Evolutionary conservation across 139 green algal species (phyloP).

Genomic region (Closterium sp.): DNA sequence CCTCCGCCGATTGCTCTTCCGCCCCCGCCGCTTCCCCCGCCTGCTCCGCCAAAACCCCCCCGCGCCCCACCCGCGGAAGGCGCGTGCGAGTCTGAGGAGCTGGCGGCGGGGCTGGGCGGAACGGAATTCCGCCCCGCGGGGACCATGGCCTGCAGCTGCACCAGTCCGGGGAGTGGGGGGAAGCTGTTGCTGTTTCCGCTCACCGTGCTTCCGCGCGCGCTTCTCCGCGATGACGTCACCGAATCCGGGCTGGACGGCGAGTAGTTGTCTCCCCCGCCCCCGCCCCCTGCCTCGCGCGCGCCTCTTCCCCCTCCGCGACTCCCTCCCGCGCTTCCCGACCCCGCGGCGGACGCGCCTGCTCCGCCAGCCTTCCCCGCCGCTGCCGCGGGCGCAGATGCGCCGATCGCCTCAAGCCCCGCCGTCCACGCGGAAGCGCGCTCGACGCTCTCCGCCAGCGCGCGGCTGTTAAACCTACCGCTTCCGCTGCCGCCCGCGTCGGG

Average conservation of each 20-base stretch:
- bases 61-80: not conserved
- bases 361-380: not conserved
- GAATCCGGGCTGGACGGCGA: not conserved
- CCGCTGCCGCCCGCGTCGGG: not conserved
- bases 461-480: not conserved
- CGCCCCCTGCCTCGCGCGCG: not conserved
- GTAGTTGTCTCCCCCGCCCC: not conserved
- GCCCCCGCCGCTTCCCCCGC: not conserved
- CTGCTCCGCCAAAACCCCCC: not conserved
- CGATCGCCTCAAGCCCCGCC: not conserved
- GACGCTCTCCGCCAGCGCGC: not conserved
- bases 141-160: not conserved
- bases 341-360: not conserved
- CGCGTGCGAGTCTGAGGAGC: not conserved
- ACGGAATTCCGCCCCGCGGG: not conserved
- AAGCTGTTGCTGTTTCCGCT: not conserved
- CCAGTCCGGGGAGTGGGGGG: not conserved
- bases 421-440: not conserved
- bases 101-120: not conserved
- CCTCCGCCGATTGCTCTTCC: not conserved
- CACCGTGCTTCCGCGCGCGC: not conserved
- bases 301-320: not conserved
- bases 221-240: not conserved
- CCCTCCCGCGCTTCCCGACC: not conserved
- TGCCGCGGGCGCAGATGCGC: not conserved